Base-by-base conservation (phyloP, 2,329 filamentous ascomycete species). In the Hypoxylon sp. region DNA sequence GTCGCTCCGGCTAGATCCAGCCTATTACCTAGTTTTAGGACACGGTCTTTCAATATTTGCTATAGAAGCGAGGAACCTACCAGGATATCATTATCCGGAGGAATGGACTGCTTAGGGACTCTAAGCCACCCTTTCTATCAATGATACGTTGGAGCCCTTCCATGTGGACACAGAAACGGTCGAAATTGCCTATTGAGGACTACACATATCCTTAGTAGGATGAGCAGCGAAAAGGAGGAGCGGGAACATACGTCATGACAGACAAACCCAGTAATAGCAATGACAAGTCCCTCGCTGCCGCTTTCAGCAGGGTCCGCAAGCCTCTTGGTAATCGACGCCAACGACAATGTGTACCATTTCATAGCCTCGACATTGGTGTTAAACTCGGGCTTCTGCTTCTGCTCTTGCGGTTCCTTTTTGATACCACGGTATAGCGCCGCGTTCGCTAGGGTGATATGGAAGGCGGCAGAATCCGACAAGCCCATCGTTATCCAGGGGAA, bases 391-490 rank as follows among this genome's bases (percentile, higher is more conserved):
- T 72, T 73, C n/a, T 52, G 48, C 17, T 53, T 14, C 17, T 17
- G 17, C 8, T 17, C 39, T 3, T 44, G 39, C 17, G 39, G 39
- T 2, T 70, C 70, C 5, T 54, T 61, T 19, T 64, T 70, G 31
- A 63, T 39, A 4, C 47, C 52, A 31, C 64, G 71, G n/a, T 67
- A 70, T 17, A 75, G 13, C 4, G 64, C 73, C 1, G 74, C 74
- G 39, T 77, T 76, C 8, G 75, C 75, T 14, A 77, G 26, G 6
- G 75, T 77, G 37, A 77, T 76, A 35, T 76, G 44, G 71, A 74
- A 77, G 9, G 75, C 71, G 3, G 74, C 72, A 8, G 70, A 26
- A 58, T 76, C 74, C 6, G 73, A 72, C 33, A 77, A 22, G 1
- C 74, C 74, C 54, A 75, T 73, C 4, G 71, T 66, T 17, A 77